Evolutionary conservation across 1,139 yeast genomes (phyloP).

Genomic region (Blastobotrys aristatus): DNA sequence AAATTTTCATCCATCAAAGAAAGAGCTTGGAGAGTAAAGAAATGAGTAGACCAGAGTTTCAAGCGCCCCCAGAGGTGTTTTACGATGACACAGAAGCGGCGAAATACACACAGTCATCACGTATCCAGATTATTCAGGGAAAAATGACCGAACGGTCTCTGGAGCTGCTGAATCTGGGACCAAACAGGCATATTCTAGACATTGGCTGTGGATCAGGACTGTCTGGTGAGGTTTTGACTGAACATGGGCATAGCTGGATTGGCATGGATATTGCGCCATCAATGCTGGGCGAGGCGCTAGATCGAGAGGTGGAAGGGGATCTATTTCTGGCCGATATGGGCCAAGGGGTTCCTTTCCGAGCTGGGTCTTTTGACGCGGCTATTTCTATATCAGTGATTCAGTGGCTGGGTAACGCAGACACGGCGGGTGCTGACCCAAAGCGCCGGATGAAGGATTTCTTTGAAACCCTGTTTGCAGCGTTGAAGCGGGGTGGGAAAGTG

Average conservation of each 20-base stretch:
- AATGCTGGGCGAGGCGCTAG: constrained; percentile 92
- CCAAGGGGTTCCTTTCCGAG: constrained; percentile 86
- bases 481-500: constrained; percentile 92
- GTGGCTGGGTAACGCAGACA: constrained; percentile 97
- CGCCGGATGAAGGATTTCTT: constrained; percentile 75
- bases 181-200: constrained; percentile 70
- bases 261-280: constrained; percentile 97
- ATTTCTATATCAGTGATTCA: constrained; percentile 93
- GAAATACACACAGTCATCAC: constrained; percentile 86
- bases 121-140: constrained; percentile 97
- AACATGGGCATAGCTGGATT: constrained; percentile 91
- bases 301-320: constrained; percentile 91
- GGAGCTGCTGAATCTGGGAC: constrained; percentile 71
- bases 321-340: constrained; percentile 90
- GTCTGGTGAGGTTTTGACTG: constrained; percentile 88
- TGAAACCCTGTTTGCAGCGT: constrained; percentile 77
- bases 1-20: no score
- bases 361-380: constrained; percentile 97
- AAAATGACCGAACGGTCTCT: constrained; percentile 93
- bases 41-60: constrained; percentile 96
- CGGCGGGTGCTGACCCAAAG: constrained; percentile 79
- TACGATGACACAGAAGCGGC: constrained; percentile 85
- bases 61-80: constrained; percentile 96
- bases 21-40: neutral
- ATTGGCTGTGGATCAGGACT: constrained; percentile 97